Evolutionary conservation across 768 basidiomycete species (phyloP).

Genomic region (Lactarius sp.): DNA sequence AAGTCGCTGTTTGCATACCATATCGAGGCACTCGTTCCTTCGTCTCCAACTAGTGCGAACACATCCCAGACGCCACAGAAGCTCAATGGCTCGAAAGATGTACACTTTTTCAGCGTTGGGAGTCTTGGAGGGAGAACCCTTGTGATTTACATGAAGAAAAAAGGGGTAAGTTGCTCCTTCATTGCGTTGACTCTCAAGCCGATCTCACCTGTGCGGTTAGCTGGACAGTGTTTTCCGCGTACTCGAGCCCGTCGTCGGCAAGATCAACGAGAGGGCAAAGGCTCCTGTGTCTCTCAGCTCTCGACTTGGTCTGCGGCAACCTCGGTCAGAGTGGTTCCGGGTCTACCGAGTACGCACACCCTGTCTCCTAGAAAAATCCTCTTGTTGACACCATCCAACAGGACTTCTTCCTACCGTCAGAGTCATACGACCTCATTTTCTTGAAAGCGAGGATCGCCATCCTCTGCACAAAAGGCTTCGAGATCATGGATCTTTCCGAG

Average conservation of each 20-base stretch:
- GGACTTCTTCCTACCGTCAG: conserved; percentile 91
- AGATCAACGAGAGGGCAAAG: conserved; percentile 73
- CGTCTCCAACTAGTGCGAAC: conserved; percentile 62
- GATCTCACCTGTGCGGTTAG: conserved; percentile 30
- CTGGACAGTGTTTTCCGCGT: conserved; percentile 94
- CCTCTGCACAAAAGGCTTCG: conserved; percentile 89
- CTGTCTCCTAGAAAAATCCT: not conserved
- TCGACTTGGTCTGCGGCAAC: conserved; percentile 70
- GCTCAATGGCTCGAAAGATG: conserved; percentile 84
- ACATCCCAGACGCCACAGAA: conserved; percentile 82
- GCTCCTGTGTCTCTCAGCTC: conserved; percentile 66
- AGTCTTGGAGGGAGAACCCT: conserved; percentile 81
- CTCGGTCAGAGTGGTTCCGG: conserved; percentile 92
- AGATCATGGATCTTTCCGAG: conserved; percentile 96
- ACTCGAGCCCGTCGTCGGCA: conserved; percentile 92
- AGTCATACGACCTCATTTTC: conserved; percentile 88
- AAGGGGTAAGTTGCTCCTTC: conserved; percentile 50
- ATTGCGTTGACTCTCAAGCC: conserved; percentile 24
- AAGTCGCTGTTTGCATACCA: conserved; percentile 90
- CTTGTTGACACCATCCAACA: conserved; percentile 24
- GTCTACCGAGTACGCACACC: conserved; percentile 58
- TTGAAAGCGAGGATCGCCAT: conserved; percentile 91
- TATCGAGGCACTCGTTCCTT: conserved; percentile 93
- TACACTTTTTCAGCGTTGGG: conserved; percentile 94
- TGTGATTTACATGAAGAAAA: conserved; percentile 94